A percentile compares a stretch with the other conserved stretches of the same genome.
phyloP scores from a whole-genome alignment of 768 basidiomycete genomes.

The Hirschioporus abietinus region DNA sequence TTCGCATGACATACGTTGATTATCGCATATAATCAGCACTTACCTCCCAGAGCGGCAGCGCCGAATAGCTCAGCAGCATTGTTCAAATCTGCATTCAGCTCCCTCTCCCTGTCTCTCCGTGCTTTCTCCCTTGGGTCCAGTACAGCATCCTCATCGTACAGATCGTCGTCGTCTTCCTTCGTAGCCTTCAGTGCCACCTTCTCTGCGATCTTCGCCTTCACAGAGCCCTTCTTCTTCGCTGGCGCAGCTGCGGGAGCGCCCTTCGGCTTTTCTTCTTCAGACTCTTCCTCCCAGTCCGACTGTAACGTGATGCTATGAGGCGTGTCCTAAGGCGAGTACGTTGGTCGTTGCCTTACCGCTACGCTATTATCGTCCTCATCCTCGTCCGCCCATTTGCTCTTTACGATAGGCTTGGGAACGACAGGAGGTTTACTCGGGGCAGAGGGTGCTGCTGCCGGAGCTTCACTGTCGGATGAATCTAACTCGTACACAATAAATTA shows the following conservation, averaged over 20 bases:
- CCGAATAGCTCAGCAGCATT: conserved; percentile 83
- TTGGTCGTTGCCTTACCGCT: conserved; percentile 48
- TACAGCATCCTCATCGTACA: conserved; percentile 58
- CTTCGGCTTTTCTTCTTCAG: conserved; percentile 47
- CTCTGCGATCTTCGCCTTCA: conserved; percentile 90
- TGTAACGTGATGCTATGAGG: conserved; percentile 24
- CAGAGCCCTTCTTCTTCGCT: conserved; percentile 86
- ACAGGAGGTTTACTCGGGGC: conserved; percentile 13
- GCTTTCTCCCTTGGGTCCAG: conserved; percentile 79
- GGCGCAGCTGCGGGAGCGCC: conserved; percentile 50
- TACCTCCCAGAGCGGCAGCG: conserved; percentile 59
- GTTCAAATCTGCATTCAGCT: conserved; percentile 82
- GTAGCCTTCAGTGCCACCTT: conserved; percentile 76
- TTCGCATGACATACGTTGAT: not conserved
- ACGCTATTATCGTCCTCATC: conserved; percentile 81
- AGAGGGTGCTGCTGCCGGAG: conserved; percentile 17
- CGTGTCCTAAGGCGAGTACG: conserved; percentile 8
- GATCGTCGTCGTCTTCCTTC: conserved; percentile 38
- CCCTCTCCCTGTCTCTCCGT: conserved; percentile 68
- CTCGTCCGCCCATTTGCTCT: conserved; percentile 84
- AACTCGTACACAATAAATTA: conserved; percentile 19
- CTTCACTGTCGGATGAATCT: conserved; percentile 35
- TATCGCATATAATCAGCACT: conserved; percentile 14
- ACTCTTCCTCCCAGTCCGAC: conserved; percentile 95
- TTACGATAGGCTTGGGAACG: conserved; percentile 24